Conservation (phyloP, 129 eudicot species). For the Chrysanthemum seticuspe region DNA sequence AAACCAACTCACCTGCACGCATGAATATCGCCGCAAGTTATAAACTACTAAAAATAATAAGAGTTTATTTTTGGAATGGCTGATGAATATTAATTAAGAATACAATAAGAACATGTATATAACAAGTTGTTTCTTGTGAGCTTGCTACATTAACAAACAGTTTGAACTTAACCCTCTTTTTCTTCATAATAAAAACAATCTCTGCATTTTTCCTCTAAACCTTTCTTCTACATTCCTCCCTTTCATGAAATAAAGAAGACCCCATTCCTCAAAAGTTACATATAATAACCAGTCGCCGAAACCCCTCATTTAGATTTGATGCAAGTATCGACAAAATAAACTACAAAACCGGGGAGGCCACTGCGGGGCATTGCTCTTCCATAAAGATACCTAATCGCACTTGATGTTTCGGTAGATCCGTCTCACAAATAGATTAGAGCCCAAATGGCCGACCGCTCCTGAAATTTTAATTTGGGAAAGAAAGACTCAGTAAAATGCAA, state of each 20-base stretch:
- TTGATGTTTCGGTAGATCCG: conserved; percentile 92
- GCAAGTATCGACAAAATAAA: conserved; percentile 34
- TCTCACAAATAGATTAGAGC: conserved; percentile 81
- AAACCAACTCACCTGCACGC: too few species aligned
- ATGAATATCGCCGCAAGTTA: too few species aligned
- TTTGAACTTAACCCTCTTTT: background rate
- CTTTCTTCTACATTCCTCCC: conserved; percentile 35
- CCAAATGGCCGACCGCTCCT: conserved; percentile 94
- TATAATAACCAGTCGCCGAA: conserved; percentile 26
- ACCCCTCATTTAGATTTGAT: conserved; percentile 21
- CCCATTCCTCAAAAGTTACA: conserved; percentile 34
- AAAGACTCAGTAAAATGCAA: background rate
- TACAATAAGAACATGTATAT: conserved; percentile 36
- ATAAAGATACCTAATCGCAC: conserved; percentile 51
- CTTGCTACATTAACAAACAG: conserved; percentile 22
- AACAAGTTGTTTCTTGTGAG: conserved; percentile 27
- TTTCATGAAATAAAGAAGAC: conserved; percentile 12
- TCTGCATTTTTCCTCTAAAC: conserved; percentile 22
- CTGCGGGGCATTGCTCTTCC: conserved; percentile 13
- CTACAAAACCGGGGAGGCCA: conserved; percentile 42
- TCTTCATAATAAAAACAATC: conserved; percentile 33
- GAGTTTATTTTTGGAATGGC: conserved; percentile 17
- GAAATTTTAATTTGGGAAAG: conserved; percentile 10
- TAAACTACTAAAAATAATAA: background rate
- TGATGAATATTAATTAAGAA: conserved; percentile 36